Evolutionary conservation across 495 filamentous ascomycete species (phyloP).

Genomic region (Aspergillus baeticus): DNA sequence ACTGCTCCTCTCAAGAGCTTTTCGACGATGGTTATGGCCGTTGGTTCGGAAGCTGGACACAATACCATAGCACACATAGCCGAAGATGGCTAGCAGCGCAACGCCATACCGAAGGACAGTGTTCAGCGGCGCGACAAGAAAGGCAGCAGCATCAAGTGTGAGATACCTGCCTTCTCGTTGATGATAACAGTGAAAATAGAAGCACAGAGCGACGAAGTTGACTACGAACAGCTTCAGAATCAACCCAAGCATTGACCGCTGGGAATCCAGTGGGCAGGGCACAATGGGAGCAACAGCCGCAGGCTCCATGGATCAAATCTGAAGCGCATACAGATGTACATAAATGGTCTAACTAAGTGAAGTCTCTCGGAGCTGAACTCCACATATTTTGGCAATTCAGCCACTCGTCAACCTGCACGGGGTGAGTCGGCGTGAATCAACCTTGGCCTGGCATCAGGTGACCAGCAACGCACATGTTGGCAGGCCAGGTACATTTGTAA

Average conservation of each 20-base stretch:
- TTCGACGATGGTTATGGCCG: background rate
- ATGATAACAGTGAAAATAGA: background rate
- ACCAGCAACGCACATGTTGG: too few species aligned
- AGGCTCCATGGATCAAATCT: too few species aligned
- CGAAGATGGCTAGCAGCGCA: background rate
- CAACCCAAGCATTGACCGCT: background rate
- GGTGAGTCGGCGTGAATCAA: too few species aligned
- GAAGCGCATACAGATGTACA: too few species aligned
- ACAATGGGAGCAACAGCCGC: background rate
- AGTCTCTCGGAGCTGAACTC: too few species aligned
- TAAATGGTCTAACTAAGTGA: too few species aligned
- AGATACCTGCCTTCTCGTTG: slow-evolving; percentile 1
- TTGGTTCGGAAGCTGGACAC: background rate
- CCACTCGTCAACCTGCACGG: too few species aligned
- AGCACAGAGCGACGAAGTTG: background rate
- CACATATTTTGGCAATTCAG: too few species aligned
- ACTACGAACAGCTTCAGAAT: background rate
- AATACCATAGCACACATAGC: too few species aligned
- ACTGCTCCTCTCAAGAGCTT: background rate
- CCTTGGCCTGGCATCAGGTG: too few species aligned
- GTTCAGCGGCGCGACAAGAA: background rate
- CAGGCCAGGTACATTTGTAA: too few species aligned
- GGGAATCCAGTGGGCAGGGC: background rate
- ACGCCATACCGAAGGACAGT: background rate
- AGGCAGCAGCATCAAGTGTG: background rate